phyloP scores from a whole-genome alignment of 2,329 filamentous ascomycete genomes.

The Apiospora saccharicola region DNA sequence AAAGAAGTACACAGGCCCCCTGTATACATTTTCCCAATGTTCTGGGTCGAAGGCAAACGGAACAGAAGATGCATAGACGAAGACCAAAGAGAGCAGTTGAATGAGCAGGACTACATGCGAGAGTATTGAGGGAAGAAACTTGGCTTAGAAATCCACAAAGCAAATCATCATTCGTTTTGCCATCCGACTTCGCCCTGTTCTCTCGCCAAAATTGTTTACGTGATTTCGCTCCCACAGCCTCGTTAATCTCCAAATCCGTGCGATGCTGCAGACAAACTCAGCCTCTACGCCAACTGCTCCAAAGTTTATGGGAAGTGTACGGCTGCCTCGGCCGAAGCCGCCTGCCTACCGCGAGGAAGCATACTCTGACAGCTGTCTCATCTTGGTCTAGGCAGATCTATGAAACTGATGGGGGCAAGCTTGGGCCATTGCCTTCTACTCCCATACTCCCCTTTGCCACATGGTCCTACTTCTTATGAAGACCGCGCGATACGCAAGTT shows the following conservation, averaged over 20 bases:
- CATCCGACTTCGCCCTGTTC: not conserved
- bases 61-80: not conserved
- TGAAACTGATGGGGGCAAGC: not conserved
- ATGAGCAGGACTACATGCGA: not conserved
- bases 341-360: not conserved
- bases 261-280: not conserved
- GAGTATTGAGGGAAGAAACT: not conserved
- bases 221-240: not conserved
- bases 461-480: not conserved
- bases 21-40: not conserved
- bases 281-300: not conserved
- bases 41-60: not conserved
- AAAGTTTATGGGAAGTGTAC: not conserved
- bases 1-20: not conserved
- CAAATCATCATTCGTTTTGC: not conserved
- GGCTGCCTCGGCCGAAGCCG: not conserved
- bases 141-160: not conserved
- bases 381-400: not conserved
- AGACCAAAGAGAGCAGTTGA: not conserved
- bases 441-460: not conserved
- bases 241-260: not conserved
- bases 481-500: not conserved
- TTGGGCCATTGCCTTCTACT: not conserved
- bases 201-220: not conserved
- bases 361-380: not conserved